A percentile compares a stretch with the other conserved stretches of the same genome.
phyloP scores from a whole-genome alignment of 108 stramenopile genomes.

The Skeletonema marinoi region DNA sequence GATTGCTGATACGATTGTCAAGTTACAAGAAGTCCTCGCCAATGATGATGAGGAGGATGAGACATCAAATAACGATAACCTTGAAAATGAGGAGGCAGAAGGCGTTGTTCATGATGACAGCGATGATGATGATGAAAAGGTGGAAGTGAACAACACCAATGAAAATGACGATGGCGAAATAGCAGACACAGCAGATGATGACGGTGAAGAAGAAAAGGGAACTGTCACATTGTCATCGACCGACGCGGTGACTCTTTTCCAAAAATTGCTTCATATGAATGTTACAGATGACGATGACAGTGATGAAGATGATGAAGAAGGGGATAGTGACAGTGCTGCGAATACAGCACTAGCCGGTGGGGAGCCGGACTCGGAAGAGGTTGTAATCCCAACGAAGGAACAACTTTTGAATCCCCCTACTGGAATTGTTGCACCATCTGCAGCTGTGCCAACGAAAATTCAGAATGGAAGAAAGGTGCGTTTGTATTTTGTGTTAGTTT shows the following conservation, averaged over 20 bases:
- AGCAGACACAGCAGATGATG: conserved; percentile 22
- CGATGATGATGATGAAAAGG: conserved; percentile 30
- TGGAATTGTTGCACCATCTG: conserved; percentile 42
- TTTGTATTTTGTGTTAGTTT: neutral
- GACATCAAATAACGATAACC: conserved; percentile 2
- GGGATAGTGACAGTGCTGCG: conserved; percentile 11
- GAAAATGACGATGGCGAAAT: conserved; percentile 23
- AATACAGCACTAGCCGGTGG: neutral
- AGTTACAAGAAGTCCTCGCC: conserved; percentile 7
- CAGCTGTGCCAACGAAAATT: conserved; percentile 43
- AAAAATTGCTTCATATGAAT: conserved; percentile 57
- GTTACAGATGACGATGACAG: conserved; percentile 20
- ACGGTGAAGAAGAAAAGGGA: conserved; percentile 8
- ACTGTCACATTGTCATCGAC: conserved; percentile 17
- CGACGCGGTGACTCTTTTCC: conserved; percentile 50
- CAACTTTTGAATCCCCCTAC: conserved; percentile 49
- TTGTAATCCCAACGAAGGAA: conserved; percentile 34
- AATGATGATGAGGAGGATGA: conserved; percentile 22
- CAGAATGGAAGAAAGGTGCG: conserved; percentile 47
- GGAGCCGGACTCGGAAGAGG: neutral
- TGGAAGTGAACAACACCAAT: conserved; percentile 17
- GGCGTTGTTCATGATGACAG: conserved; percentile 16
- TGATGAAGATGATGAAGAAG: conserved; percentile 21
- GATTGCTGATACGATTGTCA: conserved; percentile 1
- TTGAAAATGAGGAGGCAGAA: conserved; percentile 30